Percentiles rank a stretch among this genome's conserved stretches.
These are phyloP conservation scores for Termitomyces sp. DNA, from an alignment of 768 basidiomycete genomes.

Conservation along the genomic window DNA sequence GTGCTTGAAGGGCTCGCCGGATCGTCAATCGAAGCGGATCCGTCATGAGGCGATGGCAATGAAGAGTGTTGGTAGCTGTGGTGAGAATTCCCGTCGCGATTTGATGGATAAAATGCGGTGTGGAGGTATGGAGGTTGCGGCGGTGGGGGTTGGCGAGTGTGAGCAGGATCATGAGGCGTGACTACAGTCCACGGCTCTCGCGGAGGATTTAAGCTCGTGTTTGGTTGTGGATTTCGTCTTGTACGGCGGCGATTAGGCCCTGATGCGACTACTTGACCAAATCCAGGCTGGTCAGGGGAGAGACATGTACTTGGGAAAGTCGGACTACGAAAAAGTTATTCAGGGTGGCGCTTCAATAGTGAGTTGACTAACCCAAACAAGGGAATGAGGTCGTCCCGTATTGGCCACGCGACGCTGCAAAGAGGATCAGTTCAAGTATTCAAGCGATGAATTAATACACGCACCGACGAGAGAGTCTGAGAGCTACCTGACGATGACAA, in stretches of 20 bases:
- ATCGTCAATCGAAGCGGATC: conserved; percentile 8
- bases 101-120: conserved; percentile 11
- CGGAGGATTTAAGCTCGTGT: conserved; percentile 17
- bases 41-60: background rate
- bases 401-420: conserved; percentile 79
- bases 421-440: conserved; percentile 5
- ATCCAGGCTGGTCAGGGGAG: conserved; percentile 81
- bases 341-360: background rate
- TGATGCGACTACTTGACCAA: conserved; percentile 72
- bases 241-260: conserved; percentile 57
- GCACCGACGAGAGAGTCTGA: conserved; percentile 74
- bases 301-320: conserved; percentile 82
- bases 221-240: conserved; percentile 44
- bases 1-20: conserved; percentile 7
- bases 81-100: conserved; percentile 10
- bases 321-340: conserved; percentile 34
- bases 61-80: conserved; percentile 12
- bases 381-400: conserved; percentile 82
- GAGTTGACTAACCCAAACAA: conserved; percentile 65
- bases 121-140: conserved; percentile 9
- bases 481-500: conserved; percentile 52
- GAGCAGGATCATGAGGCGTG: conserved; percentile 23
- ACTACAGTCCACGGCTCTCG: conserved; percentile 42
- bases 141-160: conserved; percentile 3
- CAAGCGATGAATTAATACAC: conserved; percentile 23